Conservation (phyloP, 352 stramenopile genomes). For the Globisporangium irregulare region DNA sequence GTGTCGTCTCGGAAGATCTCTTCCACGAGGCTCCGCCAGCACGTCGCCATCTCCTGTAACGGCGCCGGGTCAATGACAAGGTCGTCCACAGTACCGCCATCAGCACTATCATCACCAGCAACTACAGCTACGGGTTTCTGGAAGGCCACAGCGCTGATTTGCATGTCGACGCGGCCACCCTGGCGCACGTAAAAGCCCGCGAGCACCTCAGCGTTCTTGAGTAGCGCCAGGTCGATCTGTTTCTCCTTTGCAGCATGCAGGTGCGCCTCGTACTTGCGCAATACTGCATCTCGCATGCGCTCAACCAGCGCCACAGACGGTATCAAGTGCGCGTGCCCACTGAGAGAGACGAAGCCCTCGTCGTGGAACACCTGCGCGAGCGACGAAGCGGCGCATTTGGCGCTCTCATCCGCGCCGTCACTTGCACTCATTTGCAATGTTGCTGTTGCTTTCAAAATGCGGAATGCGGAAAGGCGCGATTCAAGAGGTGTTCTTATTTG, state of each 20-base stretch:
- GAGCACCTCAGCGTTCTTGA: constrained; percentile 50
- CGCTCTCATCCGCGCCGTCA: not conserved
- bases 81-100: not conserved
- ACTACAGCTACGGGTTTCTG: constrained; percentile 13
- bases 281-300: constrained; percentile 26
- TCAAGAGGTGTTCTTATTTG: not conserved
- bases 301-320: constrained; percentile 19
- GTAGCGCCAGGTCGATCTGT: constrained; percentile 30
- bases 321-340: constrained; percentile 11
- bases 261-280: constrained; percentile 36
- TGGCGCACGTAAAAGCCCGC: constrained; percentile 69
- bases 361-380: constrained; percentile 32
- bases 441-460: not conserved
- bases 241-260: constrained; percentile 25
- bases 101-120: not conserved
- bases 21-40: constrained; percentile 26
- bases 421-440: not conserved
- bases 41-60: constrained; percentile 29
- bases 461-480: not conserved
- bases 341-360: constrained; percentile 49
- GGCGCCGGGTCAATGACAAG: constrained; percentile 22
- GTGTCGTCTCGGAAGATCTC: constrained; percentile 17
- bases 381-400: not conserved
- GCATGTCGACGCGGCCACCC: constrained; percentile 71
- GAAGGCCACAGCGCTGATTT: constrained; percentile 29